Base-by-base conservation (phyloP, 2,329 filamentous ascomycete genomes). In the Stagonosporopsis vannaccii region DNA sequence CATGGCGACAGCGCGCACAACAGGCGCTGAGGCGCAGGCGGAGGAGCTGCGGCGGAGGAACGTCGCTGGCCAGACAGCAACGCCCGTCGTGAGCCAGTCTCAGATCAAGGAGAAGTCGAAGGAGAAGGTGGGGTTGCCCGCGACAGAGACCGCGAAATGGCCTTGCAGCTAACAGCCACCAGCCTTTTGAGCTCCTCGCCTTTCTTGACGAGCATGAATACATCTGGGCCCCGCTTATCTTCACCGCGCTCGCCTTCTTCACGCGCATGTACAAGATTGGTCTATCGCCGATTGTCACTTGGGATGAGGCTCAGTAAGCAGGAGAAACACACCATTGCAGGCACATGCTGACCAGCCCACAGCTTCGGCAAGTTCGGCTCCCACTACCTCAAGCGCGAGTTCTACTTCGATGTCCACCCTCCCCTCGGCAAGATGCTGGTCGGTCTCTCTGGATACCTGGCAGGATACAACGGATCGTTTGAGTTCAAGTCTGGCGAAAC, bases 401-500 rank as follows among this genome's bases (percentile, higher is more conserved):
- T 98, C 83, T 99, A 99, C 85, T 99, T 99, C 81, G 91, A 96
- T 83, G 90, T 96, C 56, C 91, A 96, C 78, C 95, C 95, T 63
- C 95, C 95, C 51, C 87, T 99, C 59, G 95, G 95, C 75, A 99
- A 99, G 83, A 98, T 99, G 87, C 87, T 99, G 53, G 94, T 99
- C 68, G 95, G 95, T 61, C 85, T 99, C 47, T 98, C 95, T 6
- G 95, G 95, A 74, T 96, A 96, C 74, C 84, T 99, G 59, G 96
- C 94, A 65, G 94, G 94, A 65, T 99, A 99, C 83, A 99, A 99
- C 81, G 95, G 95, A 56, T 96, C 94, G 4, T 99, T 99, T 79
- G 95, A 99, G 75, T 99, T 99, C 85, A 99, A 99, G 79, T 98
- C 94, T 50, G 95, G 95, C 75, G 95, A 98, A 74, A 92, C 86